Conservation (phyloP, 2,329 filamentous ascomycete species). For the Verticillium tricorpus region DNA sequence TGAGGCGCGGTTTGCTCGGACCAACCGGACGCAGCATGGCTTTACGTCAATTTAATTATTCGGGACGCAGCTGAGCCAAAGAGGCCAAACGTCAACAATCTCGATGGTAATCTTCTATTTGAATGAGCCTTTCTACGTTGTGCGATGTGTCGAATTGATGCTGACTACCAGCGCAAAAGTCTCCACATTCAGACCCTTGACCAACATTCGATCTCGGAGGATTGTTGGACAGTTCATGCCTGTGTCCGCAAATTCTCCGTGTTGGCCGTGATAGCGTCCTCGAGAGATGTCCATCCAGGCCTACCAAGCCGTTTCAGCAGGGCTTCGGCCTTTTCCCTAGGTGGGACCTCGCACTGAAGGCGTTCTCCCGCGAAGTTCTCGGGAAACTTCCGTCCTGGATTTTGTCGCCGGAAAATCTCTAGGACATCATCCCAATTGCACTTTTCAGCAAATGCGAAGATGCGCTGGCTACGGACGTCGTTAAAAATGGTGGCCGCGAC, state of each 20-base stretch:
- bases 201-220: too few species aligned
- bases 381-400: too few species aligned
- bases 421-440: too few species aligned
- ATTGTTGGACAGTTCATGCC: too few species aligned
- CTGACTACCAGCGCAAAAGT: too few species aligned
- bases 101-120: too few species aligned
- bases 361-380: conserved; percentile 20
- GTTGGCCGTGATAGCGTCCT: too few species aligned
- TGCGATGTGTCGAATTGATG: too few species aligned
- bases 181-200: too few species aligned
- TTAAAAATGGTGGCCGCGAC: conserved; percentile 44
- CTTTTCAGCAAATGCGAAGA: conserved; percentile 45
- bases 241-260: too few species aligned
- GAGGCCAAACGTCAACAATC: neutral
- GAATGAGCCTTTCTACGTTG: too few species aligned
- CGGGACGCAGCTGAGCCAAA: neutral
- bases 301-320: neutral
- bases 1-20: neutral
- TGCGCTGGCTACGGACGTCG: conserved; percentile 39
- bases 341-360: neutral
- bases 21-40: neutral
- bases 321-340: neutral
- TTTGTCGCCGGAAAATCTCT: too few species aligned
- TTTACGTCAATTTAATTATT: neutral
- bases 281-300: neutral